phyloP scores from a whole-genome alignment of 2,329 filamentous ascomycete species.

The Ceratocystiopsis sp. region DNA sequence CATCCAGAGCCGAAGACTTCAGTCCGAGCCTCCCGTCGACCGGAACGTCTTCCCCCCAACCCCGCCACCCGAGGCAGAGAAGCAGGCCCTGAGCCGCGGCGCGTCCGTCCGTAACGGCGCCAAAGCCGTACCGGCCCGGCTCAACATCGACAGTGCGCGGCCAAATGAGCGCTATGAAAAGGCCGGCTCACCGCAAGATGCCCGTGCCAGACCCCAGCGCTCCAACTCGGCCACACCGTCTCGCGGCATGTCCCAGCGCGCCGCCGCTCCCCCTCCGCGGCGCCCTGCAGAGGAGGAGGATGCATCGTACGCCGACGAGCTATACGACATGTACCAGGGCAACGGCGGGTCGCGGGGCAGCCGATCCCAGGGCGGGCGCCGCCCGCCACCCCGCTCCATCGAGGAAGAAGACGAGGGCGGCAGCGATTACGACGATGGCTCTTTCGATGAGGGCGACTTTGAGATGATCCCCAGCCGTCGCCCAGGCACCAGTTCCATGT shows the following conservation, averaged over 20 bases:
- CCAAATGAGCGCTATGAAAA: constrained; percentile 38
- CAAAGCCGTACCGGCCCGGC: constrained; percentile 43
- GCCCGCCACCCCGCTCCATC: constrained; percentile 42
- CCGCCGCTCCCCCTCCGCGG: neutral
- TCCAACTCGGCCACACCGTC: constrained; percentile 29
- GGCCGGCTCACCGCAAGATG: constrained; percentile 27
- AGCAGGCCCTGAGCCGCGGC: constrained; percentile 33
- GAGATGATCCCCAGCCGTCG: constrained; percentile 53
- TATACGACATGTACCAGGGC: constrained; percentile 45
- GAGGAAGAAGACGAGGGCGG: constrained; percentile 65
- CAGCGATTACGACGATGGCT: constrained; percentile 54
- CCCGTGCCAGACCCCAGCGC: constrained; percentile 17
- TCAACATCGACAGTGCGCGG: constrained; percentile 42
- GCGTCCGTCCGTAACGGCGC: constrained; percentile 44
- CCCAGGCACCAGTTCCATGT: constrained; percentile 26
- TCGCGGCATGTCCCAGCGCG: constrained; percentile 25
- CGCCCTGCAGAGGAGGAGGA: constrained; percentile 32
- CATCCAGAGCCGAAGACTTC: constrained; percentile 62
- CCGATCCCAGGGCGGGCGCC: constrained; percentile 12
- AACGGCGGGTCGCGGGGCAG: constrained; percentile 16
- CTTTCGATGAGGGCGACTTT: constrained; percentile 61
- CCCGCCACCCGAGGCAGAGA: constrained; percentile 83
- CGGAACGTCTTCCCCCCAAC: constrained; percentile 90
- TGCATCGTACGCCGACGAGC: constrained; percentile 44
- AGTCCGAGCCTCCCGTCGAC: constrained; percentile 65